Percentiles rank a stretch among this genome's conserved stretches.
These are phyloP conservation scores for Hippophae rhamnoides DNA, from an alignment of 306 rosid species.

Conservation along the genomic window DNA sequence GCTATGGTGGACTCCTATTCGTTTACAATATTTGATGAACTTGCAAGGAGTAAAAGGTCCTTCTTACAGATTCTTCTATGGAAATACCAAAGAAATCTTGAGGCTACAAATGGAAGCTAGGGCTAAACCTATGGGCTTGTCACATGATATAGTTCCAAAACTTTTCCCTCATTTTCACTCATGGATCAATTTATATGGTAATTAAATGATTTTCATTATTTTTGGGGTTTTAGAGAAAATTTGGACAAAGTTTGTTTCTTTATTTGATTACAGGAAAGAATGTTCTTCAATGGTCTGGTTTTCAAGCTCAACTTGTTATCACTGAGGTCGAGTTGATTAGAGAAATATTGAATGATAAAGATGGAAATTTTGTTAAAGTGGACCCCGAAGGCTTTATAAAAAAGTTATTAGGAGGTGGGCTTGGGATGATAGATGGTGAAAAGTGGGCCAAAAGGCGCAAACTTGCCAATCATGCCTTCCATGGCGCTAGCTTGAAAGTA, in stretches of 20 bases:
- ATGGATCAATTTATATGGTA: conserved; percentile 15
- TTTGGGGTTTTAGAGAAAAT: neutral
- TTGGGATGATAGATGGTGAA: conserved; percentile 11
- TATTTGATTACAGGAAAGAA: conserved; percentile 16
- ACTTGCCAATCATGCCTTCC: conserved; percentile 12
- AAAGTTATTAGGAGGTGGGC: conserved; percentile 27
- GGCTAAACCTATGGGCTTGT: conserved; percentile 8
- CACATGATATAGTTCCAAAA: conserved; percentile 9
- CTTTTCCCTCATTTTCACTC: conserved; percentile 13
- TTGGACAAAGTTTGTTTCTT: neutral
- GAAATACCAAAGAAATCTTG: conserved; percentile 20
- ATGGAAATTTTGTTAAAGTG: conserved; percentile 6
- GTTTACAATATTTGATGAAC: conserved; percentile 2
- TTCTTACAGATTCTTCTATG: conserved; percentile 17
- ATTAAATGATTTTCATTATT: neutral
- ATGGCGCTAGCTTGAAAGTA: conserved; percentile 22
- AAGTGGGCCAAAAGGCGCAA: conserved; percentile 22
- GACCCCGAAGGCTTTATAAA: neutral
- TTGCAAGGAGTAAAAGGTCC: conserved; percentile 30
- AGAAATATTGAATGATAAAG: conserved; percentile 17
- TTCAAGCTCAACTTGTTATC: conserved; percentile 13
- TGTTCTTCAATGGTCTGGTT: conserved; percentile 26
- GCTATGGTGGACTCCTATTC: conserved; percentile 26
- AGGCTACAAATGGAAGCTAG: conserved; percentile 9
- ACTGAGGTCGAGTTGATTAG: conserved; percentile 23